Conservation (phyloP, 1,284 basidiomycete genomes). For the Tilletia setariae region DNA sequence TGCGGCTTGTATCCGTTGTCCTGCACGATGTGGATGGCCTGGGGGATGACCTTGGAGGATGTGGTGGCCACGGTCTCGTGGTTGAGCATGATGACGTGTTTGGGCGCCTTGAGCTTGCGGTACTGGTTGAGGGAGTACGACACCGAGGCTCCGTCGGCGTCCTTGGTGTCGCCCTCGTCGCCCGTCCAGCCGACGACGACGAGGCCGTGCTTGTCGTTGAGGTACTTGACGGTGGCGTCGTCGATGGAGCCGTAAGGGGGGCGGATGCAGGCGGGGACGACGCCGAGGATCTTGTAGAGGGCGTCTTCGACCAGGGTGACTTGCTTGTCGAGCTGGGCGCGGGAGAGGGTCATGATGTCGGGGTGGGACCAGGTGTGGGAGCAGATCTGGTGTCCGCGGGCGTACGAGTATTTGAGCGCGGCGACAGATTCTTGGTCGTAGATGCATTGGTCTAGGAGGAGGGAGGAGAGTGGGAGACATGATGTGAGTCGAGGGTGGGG, state of each 20-base stretch:
- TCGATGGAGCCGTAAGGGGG: slow-evolving; percentile 38
- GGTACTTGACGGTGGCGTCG: slow-evolving; percentile 30
- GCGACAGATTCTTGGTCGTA: slow-evolving; percentile 26
- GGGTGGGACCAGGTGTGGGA: slow-evolving; percentile 40
- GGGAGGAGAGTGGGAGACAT: neutral
- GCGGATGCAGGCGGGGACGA: slow-evolving; percentile 38
- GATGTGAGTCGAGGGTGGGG: too few relatives aligned
- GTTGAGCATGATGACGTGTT: slow-evolving; percentile 38
- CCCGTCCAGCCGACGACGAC: slow-evolving; percentile 34
- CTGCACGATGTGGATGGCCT: slow-evolving; percentile 33
- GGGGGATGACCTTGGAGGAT: slow-evolving; percentile 29
- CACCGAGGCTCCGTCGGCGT: slow-evolving; percentile 32
- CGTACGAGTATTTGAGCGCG: slow-evolving; percentile 28
- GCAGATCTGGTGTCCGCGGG: slow-evolving; percentile 37
- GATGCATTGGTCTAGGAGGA: slow-evolving; percentile 26
- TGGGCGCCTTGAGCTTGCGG: slow-evolving; percentile 29
- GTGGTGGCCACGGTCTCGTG: slow-evolving; percentile 43
- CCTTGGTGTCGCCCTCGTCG: slow-evolving; percentile 24
- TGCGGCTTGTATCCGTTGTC: slow-evolving; percentile 37
- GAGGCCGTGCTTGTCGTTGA: slow-evolving; percentile 36
- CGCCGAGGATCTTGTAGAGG: slow-evolving; percentile 42
- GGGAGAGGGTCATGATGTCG: slow-evolving; percentile 27
- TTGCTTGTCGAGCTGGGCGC: slow-evolving; percentile 34
- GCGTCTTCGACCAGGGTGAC: slow-evolving; percentile 42
- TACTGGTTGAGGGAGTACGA: slow-evolving; percentile 29